Evolutionary conservation across 1,284 basidiomycete species (phyloP).

Genomic region (Fomitopsis pinicola): DNA sequence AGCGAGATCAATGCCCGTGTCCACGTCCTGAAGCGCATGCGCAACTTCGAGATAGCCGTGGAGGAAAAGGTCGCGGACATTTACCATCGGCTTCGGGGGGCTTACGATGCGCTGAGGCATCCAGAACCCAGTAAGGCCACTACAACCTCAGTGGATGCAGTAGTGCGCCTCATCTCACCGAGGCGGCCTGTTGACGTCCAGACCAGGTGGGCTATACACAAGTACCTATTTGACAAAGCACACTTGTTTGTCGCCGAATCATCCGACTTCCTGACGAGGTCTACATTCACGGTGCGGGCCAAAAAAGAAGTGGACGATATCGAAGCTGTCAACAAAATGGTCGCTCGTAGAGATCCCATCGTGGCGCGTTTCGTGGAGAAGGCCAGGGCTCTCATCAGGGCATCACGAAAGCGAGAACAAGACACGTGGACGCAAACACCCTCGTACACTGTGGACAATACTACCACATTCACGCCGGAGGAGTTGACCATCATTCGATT

Average conservation of each 20-base stretch:
- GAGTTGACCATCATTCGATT: conserved; percentile 69
- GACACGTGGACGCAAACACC: conserved; percentile 32
- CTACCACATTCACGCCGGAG: conserved; percentile 36
- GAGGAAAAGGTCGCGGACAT: conserved; percentile 33
- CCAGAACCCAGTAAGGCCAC: conserved; percentile 46
- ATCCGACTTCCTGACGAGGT: conserved; percentile 49
- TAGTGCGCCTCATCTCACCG: conserved; percentile 39
- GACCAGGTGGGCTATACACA: conserved; percentile 66
- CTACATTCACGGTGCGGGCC: conserved; percentile 71
- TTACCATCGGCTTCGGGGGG: conserved; percentile 20
- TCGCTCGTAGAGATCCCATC: conserved; percentile 35
- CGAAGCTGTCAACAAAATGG: conserved; percentile 50
- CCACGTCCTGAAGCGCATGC: conserved; percentile 49
- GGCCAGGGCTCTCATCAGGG: conserved; percentile 42
- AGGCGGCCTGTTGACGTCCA: conserved; percentile 28
- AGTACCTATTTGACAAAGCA: conserved; percentile 63
- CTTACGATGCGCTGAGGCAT: conserved; percentile 48
- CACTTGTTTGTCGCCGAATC: conserved; percentile 62
- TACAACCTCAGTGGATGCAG: conserved; percentile 43
- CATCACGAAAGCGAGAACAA: conserved; percentile 23
- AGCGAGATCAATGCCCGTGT: conserved; percentile 52
- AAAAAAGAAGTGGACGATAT: conserved; percentile 55
- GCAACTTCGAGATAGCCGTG: conserved; percentile 42
- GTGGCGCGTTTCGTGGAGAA: conserved; percentile 57
- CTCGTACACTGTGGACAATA: conserved; percentile 25